Evolutionary conservation across 371 early-diverging fungal species (phyloP), one percentile per base, ranked within the genome.

Genomic region (Mortierella sp.): DNA sequence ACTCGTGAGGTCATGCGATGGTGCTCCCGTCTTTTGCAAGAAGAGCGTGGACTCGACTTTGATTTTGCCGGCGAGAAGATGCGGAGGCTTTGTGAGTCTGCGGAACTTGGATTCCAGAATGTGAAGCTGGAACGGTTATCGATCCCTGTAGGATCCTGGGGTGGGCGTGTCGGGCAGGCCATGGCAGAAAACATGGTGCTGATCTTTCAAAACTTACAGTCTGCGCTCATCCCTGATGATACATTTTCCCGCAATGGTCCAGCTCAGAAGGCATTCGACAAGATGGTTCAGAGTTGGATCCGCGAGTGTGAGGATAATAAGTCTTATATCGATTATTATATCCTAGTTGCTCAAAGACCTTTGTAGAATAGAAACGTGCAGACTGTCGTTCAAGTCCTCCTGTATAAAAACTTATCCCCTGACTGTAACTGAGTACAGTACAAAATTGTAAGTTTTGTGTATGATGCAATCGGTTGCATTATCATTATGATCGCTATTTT

Each of bases 151-250:
- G 76, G 76, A 2, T 19, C 49, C 4, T 76, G 76, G 76, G 70
- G 70, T 21, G 76, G 76, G 14, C 69, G 76, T 3, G 76, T 76
- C 3, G 76, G 76, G 0, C 57, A 76, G 24, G 76, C 76, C 9
- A 76, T 76, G 76, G 76, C 76, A 2, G 76, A 76, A 50, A 76
- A 76, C 30, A 64, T 76, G 76, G 65, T 76, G 32, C 31, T 76
- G 52, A 76, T 76, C 17, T 76, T 76, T 23, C 76, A 76, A 30
- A 68, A 69, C 28, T 49, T 76, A 34, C 69, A 69, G 48, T 60
- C 65, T 14, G 70, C 76, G 9, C 23, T 75, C n/a, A 31, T 64
- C 19, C 59, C 58, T 7, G 34, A 50, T 12, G 68, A 67, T 17
- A 39, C 39, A 0, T 39, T 34, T 7, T 17, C 49, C 8, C 56